Evolutionary conservation across 352 stramenopile genomes (phyloP).

Genomic region (Globisporangium nunn): DNA sequence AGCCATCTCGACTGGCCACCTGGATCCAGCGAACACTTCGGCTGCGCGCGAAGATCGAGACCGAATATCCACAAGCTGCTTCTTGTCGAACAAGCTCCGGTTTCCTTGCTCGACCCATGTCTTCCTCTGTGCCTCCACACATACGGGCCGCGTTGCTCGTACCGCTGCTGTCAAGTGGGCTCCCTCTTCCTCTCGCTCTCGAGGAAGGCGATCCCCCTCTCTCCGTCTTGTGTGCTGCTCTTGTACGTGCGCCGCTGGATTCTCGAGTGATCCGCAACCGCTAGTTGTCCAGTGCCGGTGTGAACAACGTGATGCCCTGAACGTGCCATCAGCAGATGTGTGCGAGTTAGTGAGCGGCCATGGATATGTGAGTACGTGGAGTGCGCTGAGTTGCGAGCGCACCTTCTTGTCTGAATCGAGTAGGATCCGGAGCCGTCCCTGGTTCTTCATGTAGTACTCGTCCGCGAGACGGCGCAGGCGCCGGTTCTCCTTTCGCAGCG

Average conservation of each 20-base stretch:
- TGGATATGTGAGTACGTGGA: background rate
- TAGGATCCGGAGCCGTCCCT: constrained; percentile 47
- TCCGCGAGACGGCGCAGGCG: constrained; percentile 54
- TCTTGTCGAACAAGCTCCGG: too few relatives aligned
- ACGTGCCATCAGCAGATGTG: background rate
- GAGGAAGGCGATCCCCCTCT: constrained; percentile 1
- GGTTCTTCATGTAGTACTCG: constrained; percentile 80
- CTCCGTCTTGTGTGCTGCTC: too few relatives aligned
- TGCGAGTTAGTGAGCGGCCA: background rate
- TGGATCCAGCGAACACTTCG: too few relatives aligned
- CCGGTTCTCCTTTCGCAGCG: constrained; percentile 53
- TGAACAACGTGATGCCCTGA: constrained; percentile 16
- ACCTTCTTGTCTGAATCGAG: constrained; percentile 56
- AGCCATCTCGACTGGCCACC: too few relatives aligned
- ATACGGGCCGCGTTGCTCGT: too few relatives aligned
- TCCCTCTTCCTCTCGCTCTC: too few relatives aligned
- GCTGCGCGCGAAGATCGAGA: too few relatives aligned
- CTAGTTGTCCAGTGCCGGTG: constrained; percentile 13
- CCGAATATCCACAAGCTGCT: too few relatives aligned
- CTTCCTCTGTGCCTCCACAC: too few relatives aligned
- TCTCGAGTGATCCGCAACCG: background rate
- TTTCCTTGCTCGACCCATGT: too few relatives aligned
- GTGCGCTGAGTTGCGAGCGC: background rate
- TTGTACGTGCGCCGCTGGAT: background rate
- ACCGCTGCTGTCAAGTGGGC: too few relatives aligned